Conservation (phyloP, 805 yeast genomes). For the Candida ortonii region DNA sequence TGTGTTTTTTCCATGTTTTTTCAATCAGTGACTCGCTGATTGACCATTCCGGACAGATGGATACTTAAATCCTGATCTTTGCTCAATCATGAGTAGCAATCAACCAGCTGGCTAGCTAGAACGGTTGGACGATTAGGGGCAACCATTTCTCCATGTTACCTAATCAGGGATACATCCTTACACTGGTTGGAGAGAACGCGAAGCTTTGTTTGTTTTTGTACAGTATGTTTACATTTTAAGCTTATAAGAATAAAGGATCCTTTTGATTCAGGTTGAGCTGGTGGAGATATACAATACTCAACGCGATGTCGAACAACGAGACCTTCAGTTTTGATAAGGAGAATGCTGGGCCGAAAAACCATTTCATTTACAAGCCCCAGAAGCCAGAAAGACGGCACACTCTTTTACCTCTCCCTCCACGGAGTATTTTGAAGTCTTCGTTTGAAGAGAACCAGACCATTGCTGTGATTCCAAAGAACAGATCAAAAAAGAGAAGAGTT, state of each 20-base stretch:
- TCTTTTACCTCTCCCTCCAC: constrained; percentile 31
- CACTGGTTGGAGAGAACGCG: too few species aligned
- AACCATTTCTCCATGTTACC: too few species aligned
- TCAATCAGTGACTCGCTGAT: too few species aligned
- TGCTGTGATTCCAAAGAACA: constrained; percentile 34
- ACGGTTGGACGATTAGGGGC: too few species aligned
- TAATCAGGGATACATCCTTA: too few species aligned
- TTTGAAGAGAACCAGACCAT: constrained; percentile 35
- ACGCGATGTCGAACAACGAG: constrained; percentile 5
- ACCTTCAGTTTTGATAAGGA: constrained; percentile 10
- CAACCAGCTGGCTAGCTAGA: too few species aligned
- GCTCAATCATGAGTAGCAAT: too few species aligned
- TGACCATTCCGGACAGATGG: too few species aligned
- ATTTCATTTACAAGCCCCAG: constrained; percentile 10
- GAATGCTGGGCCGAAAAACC: constrained; percentile 8
- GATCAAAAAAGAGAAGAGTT: constrained; percentile 48
- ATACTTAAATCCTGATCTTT: too few species aligned
- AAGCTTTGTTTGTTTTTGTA: constrained; percentile 2
- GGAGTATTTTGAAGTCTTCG: constrained; percentile 39
- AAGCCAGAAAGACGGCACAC: constrained; percentile 32
- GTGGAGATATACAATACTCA: not conserved
- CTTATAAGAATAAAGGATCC: not conserved
- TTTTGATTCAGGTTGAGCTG: not conserved
- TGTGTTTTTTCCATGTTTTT: too few species aligned
- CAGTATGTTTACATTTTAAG: constrained; percentile 1